Evolutionary conservation across 140 eudicot genomes (phyloP).

Genomic region (Bidens hawaiensis): DNA sequence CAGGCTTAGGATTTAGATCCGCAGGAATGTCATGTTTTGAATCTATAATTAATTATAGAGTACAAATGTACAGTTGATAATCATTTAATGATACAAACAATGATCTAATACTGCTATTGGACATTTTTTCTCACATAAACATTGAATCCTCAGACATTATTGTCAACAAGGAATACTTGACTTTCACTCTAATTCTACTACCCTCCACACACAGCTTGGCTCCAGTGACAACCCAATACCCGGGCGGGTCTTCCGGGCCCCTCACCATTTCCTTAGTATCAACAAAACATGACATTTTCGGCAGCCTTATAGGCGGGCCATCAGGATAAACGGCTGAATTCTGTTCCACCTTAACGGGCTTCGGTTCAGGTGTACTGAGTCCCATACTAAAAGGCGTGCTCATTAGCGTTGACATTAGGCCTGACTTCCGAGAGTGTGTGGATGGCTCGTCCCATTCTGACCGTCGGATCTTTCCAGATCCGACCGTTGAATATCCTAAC

Average conservation of each 20-base stretch:
- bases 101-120: constrained; percentile 7
- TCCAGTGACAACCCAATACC: constrained; percentile 97
- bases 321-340: constrained; percentile 83
- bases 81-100: background rate
- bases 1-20: too few species aligned
- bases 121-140: constrained; percentile 37
- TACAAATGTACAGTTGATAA: constrained; percentile 23
- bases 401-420: constrained; percentile 75
- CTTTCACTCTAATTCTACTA: constrained; percentile 71
- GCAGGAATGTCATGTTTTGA: too few species aligned
- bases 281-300: constrained; percentile 63
- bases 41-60: constrained; percentile 9
- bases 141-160: constrained; percentile 67
- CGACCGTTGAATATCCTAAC: constrained; percentile 78
- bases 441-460: constrained; percentile 90
- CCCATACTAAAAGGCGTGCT: constrained; percentile 71
- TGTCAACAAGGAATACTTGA: constrained; percentile 72
- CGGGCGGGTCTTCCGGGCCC: constrained; percentile 95
- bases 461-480: constrained; percentile 66
- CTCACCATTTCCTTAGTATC: constrained; percentile 86
- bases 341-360: constrained; percentile 55
- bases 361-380: constrained; percentile 43
- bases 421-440: constrained; percentile 58
- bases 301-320: constrained; percentile 76
- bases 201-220: constrained; percentile 79